phyloP scores from a whole-genome alignment of 176 grass and related monocot genomes.

The Aegilops umbellulata region DNA sequence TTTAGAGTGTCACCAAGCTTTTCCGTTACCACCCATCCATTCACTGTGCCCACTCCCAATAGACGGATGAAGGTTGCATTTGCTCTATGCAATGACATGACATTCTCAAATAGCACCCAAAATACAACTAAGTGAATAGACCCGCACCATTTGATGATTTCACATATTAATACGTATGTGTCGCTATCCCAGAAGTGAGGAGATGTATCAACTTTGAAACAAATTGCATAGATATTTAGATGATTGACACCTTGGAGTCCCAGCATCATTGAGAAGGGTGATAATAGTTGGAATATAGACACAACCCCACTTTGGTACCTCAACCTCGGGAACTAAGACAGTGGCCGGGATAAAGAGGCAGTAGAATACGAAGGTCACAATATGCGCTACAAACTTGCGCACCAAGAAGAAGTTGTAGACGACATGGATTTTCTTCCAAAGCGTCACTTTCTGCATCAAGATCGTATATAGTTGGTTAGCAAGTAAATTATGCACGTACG shows the following conservation, averaged over 20 bases:
- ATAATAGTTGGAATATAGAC: conserved; percentile 68
- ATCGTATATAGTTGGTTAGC: conserved; percentile 13
- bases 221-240: background rate
- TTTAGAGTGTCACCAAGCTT: conserved; percentile 63
- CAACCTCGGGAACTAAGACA: conserved; percentile 63
- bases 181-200: background rate
- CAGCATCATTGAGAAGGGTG: conserved; percentile 61
- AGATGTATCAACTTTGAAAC: background rate
- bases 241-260: conserved; percentile 55
- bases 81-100: conserved; percentile 78
- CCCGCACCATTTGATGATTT: conserved; percentile 32
- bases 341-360: conserved; percentile 65
- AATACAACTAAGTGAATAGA: conserved; percentile 68
- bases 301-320: conserved; percentile 70
- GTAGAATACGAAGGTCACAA: conserved; percentile 69
- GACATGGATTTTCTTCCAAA: conserved; percentile 70
- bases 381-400: conserved; percentile 60
- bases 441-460: conserved; percentile 59
- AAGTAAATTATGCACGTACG: too few relatives aligned
- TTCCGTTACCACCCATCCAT: conserved; percentile 80
- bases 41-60: conserved; percentile 57
- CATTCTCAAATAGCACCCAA: conserved; percentile 84
- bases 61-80: conserved; percentile 69
- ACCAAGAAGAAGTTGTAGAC: conserved; percentile 76
- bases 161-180: background rate